Evolutionary conservation across 768 basidiomycete species (phyloP).

Genomic region (Auriculariales sp.): DNA sequence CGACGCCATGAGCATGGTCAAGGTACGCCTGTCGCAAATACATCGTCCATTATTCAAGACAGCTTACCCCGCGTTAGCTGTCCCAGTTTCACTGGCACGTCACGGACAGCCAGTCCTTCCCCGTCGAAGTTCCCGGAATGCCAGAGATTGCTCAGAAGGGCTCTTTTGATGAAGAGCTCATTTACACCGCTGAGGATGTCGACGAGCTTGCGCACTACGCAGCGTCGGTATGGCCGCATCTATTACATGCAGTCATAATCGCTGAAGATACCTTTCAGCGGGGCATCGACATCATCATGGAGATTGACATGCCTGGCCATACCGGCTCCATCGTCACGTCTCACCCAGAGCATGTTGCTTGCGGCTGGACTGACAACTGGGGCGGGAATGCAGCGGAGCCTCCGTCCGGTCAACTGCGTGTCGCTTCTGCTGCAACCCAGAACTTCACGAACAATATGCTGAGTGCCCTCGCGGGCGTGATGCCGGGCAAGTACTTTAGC

Average conservation of each 20-base stretch:
- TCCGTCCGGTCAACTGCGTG: slow-evolving; percentile 22
- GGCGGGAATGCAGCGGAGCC: slow-evolving; percentile 15
- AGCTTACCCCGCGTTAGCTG: slow-evolving; percentile 9
- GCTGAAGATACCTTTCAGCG: slow-evolving; percentile 10
- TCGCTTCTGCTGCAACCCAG: slow-evolving; percentile 12
- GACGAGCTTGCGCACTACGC: slow-evolving; percentile 17
- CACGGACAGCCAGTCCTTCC: slow-evolving; percentile 15
- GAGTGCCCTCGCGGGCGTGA: slow-evolving; percentile 4
- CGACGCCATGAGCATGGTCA: slow-evolving; percentile 21
- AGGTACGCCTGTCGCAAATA: slow-evolving; percentile 10
- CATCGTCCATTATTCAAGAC: too few relatives aligned
- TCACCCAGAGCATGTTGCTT: slow-evolving; percentile 22
- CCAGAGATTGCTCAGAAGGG: slow-evolving; percentile 18
- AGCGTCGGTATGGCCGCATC: slow-evolving; percentile 12
- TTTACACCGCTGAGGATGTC: slow-evolving; percentile 17
- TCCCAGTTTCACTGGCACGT: slow-evolving; percentile 28
- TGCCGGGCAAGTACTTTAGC: slow-evolving; percentile 15
- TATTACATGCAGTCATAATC: background rate
- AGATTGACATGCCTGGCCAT: slow-evolving; percentile 26
- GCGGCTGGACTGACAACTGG: slow-evolving; percentile 12
- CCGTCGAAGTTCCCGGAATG: slow-evolving; percentile 14
- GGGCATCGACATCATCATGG: slow-evolving; percentile 23
- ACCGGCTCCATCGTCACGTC: slow-evolving; percentile 17
- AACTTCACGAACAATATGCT: slow-evolving; percentile 13
- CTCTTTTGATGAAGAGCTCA: slow-evolving; percentile 16